These are phyloP conservation scores for Dorcoceras hygrometricum DNA, from an alignment of 257 asterid genomes.

Conservation along the genomic window DNA sequence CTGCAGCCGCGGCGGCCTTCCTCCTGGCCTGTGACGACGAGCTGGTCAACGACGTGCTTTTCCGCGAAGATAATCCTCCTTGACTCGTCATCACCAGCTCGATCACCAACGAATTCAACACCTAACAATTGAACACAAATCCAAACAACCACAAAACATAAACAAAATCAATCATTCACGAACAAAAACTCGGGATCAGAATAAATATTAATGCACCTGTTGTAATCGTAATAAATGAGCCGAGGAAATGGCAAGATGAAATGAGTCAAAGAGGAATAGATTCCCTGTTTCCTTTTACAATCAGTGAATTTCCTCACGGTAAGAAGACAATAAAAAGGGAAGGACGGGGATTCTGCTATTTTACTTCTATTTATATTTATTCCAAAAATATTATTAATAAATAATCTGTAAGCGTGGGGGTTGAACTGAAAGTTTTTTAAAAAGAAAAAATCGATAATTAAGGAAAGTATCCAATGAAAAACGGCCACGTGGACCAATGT, in stretches of 20 bases:
- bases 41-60: conserved; percentile 54
- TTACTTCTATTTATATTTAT: no score
- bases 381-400: no score
- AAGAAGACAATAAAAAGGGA: background rate
- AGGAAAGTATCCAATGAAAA: background rate
- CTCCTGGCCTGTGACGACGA: conserved; percentile 38
- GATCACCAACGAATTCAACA: conserved; percentile 39
- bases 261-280: background rate
- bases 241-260: background rate
- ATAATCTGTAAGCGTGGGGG: no score
- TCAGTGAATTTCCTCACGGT: background rate
- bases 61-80: conserved; percentile 65
- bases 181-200: conserved; percentile 17
- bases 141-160: background rate
- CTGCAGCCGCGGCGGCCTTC: conserved; percentile 34
- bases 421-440: no score
- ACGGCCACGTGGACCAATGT: background rate
- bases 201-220: background rate
- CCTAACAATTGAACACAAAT: conserved; percentile 23
- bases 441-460: no score
- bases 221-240: background rate
- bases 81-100: conserved; percentile 61
- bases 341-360: background rate
- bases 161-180: conserved; percentile 8
- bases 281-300: background rate